Evolutionary conservation across 331 rosid species (phyloP).

Genomic region (Malus hybrid): DNA sequence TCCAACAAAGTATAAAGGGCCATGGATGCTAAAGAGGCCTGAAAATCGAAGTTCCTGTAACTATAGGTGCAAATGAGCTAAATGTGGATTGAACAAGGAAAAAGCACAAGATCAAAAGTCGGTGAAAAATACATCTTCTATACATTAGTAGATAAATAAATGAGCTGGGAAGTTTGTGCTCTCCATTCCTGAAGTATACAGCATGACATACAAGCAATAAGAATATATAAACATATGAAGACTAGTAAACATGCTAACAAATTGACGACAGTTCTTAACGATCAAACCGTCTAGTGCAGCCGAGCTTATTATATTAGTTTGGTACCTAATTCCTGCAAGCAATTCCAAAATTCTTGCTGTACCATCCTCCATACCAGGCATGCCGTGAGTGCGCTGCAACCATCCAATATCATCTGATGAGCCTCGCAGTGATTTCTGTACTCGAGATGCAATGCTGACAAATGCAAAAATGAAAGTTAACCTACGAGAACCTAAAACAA

Average conservation of each 20-base stretch:
- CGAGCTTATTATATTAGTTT: not conserved
- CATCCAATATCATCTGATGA: slow-evolving; percentile 84
- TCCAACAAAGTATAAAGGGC: slow-evolving; percentile 73
- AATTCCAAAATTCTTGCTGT: slow-evolving; percentile 72
- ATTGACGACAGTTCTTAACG: not conserved
- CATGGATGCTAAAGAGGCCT: slow-evolving; percentile 86
- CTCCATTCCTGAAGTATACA: slow-evolving; percentile 45
- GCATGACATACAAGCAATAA: not conserved
- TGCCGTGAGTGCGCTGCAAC: slow-evolving; percentile 57
- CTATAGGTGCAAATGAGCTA: not conserved
- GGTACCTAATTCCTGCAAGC: slow-evolving; percentile 63
- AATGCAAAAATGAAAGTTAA: slow-evolving; percentile 5
- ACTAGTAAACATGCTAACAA: not conserved
- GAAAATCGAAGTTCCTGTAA: slow-evolving; percentile 19
- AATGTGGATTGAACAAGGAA: not conserved
- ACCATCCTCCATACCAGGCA: slow-evolving; percentile 74
- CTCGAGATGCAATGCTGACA: slow-evolving; percentile 45
- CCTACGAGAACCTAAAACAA: slow-evolving; percentile 4
- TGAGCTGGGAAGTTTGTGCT: slow-evolving; percentile 58
- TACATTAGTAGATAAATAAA: slow-evolving; percentile 73
- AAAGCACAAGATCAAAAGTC: slow-evolving; percentile 9
- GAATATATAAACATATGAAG: not conserved
- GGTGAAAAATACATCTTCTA: not conserved
- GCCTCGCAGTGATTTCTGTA: slow-evolving; percentile 56
- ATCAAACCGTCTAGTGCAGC: not conserved